phyloP scores from a whole-genome alignment of 2,329 filamentous ascomycete genomes.

The Thermoascus crustaceus region DNA sequence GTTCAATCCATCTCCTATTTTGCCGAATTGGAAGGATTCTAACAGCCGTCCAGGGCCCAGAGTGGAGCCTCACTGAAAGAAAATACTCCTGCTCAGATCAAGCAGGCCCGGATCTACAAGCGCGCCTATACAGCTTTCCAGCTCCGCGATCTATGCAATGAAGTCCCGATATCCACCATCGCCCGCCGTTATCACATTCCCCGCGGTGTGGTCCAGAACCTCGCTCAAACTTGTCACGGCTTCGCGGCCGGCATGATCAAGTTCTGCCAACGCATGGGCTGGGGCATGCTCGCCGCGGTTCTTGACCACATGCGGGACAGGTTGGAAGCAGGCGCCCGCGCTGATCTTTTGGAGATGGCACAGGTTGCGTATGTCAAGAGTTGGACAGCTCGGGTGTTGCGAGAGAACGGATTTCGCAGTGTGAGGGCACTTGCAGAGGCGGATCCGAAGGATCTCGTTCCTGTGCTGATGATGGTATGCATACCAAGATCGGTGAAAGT shows the following conservation, averaged over 20 bases:
- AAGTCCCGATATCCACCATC: slow-evolving; percentile 61
- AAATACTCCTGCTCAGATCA: slow-evolving; percentile 52
- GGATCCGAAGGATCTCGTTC: slow-evolving; percentile 58
- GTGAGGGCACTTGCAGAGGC: slow-evolving; percentile 62
- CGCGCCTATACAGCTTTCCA: slow-evolving; percentile 69
- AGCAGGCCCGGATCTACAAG: slow-evolving; percentile 56
- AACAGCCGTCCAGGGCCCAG: slow-evolving; percentile 49
- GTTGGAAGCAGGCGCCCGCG: slow-evolving; percentile 61
- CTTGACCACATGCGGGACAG: slow-evolving; percentile 69
- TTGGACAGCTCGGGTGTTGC: slow-evolving; percentile 64
- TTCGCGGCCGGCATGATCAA: slow-evolving; percentile 74
- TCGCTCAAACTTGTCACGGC: slow-evolving; percentile 67
- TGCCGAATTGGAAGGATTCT: too few species aligned
- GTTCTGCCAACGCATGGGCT: slow-evolving; percentile 69
- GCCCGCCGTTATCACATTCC: slow-evolving; percentile 63
- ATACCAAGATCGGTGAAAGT: too few species aligned
- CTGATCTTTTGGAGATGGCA: slow-evolving; percentile 62
- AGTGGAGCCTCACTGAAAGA: slow-evolving; percentile 56
- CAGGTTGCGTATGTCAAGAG: slow-evolving; percentile 70
- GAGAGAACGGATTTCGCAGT: slow-evolving; percentile 67
- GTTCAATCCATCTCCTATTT: neutral
- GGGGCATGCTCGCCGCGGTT: slow-evolving; percentile 63
- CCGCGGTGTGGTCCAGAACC: slow-evolving; percentile 61
- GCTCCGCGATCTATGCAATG: slow-evolving; percentile 70
- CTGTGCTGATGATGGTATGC: slow-evolving; percentile 61